These are phyloP conservation scores for Podochytrium sp. DNA, from an alignment of 192 early-diverging fungal species.

Conservation along the genomic window DNA sequence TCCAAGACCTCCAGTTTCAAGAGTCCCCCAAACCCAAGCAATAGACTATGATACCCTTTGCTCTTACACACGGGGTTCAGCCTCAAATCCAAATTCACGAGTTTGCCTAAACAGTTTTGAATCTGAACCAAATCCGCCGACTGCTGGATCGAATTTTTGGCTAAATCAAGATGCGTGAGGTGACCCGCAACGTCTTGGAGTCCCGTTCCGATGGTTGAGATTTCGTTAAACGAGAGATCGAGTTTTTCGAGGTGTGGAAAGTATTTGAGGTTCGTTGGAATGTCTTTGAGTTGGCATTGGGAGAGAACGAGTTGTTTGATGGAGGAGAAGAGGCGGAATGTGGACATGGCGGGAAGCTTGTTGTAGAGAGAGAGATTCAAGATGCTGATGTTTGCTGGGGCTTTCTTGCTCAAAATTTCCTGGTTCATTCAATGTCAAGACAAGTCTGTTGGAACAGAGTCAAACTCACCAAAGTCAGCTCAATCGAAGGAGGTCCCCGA, in stretches of 20 bases:
- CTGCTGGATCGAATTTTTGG: slow-evolving; percentile 37
- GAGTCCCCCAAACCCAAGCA: slow-evolving; percentile 2
- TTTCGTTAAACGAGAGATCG: slow-evolving; percentile 54
- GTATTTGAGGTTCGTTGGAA: slow-evolving; percentile 38
- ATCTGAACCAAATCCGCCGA: slow-evolving; percentile 16
- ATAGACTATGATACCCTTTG: slow-evolving; percentile 40
- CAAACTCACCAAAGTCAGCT: slow-evolving; percentile 17
- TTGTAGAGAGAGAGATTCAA: slow-evolving; percentile 35
- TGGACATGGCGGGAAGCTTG: slow-evolving; percentile 10
- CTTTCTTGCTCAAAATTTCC: slow-evolving; percentile 28
- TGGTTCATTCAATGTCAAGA: background rate
- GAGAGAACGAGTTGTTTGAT: slow-evolving; percentile 32
- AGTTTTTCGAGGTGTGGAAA: slow-evolving; percentile 45
- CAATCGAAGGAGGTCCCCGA: slow-evolving; percentile 4
- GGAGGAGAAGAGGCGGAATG: slow-evolving; percentile 26
- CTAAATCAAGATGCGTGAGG: slow-evolving; percentile 41
- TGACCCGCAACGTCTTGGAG: background rate
- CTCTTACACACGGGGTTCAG: slow-evolving; percentile 50
- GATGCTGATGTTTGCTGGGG: slow-evolving; percentile 17
- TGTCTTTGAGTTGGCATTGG: slow-evolving; percentile 33
- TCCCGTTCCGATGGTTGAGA: slow-evolving; percentile 20
- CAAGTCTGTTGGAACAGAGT: background rate
- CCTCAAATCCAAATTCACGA: slow-evolving; percentile 42
- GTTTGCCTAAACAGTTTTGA: background rate
- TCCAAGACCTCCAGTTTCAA: slow-evolving; percentile 14